These are phyloP conservation scores for Ceratocystis albifundus DNA, from an alignment of 2,329 filamentous ascomycete species.

Conservation along the genomic window DNA sequence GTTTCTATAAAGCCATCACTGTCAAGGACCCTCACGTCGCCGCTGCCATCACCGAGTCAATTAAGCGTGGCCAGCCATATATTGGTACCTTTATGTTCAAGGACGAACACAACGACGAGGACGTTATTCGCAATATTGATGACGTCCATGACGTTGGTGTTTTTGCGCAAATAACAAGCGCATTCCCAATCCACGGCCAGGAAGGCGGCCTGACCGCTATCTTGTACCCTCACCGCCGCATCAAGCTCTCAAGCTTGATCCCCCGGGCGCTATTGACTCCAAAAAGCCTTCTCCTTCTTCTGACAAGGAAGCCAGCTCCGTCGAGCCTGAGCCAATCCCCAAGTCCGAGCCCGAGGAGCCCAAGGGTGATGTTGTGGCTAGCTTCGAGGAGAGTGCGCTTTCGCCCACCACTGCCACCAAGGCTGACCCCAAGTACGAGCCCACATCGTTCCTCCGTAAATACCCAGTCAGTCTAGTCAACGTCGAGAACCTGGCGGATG, in stretches of 20 bases:
- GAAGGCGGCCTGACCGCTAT: conserved; percentile 81
- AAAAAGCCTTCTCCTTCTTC: conserved; percentile 40
- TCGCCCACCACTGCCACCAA: conserved; percentile 39
- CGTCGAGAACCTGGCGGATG: conserved; percentile 82
- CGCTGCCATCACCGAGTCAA: conserved; percentile 86
- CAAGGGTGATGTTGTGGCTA: conserved; percentile 89
- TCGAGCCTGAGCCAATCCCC: conserved; percentile 49
- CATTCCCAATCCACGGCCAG: conserved; percentile 81
- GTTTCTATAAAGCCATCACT: conserved; percentile 97
- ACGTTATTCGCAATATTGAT: conserved; percentile 77
- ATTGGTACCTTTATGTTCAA: conserved; percentile 96
- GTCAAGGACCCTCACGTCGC: conserved; percentile 88
- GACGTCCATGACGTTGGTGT: conserved; percentile 95
- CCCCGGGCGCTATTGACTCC: conserved; percentile 47
- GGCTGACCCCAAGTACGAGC: conserved; percentile 56
- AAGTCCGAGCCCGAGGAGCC: conserved; percentile 55
- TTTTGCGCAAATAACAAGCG: conserved; percentile 94
- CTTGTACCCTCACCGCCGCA: conserved; percentile 87
- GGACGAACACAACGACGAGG: conserved; percentile 85
- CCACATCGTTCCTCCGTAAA: conserved; percentile 80
- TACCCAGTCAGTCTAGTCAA: conserved; percentile 90
- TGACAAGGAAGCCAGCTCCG: conserved; percentile 35
- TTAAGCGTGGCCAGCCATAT: conserved; percentile 93
- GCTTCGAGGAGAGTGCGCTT: conserved; percentile 75
- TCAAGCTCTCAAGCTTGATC: conserved; percentile 75